Percentiles rank a stretch among this genome's conserved stretches.
These are phyloP conservation scores for Sarcocystis neurona DNA, from an alignment of 169 alveolate species.

Conservation along the genomic window DNA sequence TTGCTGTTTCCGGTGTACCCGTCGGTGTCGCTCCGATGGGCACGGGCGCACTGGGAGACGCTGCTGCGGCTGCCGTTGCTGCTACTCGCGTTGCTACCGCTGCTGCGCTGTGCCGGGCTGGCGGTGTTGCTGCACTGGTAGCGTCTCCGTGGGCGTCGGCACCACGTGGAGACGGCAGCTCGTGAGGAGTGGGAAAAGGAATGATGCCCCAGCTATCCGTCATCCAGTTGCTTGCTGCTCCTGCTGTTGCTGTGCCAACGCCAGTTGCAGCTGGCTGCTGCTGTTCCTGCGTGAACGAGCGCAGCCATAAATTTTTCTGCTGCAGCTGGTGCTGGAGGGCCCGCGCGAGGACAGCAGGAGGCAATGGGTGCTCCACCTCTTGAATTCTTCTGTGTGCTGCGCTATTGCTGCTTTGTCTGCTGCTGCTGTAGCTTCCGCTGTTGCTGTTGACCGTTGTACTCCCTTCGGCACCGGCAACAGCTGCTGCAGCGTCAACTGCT, in stretches of 20 bases:
- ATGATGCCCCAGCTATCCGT: slow-evolving; percentile 1
- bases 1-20: no score
- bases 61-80: no score
- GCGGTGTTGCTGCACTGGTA: no score
- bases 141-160: no score
- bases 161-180: no score
- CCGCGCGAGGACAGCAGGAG: slow-evolving; percentile 16
- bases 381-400: neutral
- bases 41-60: no score
- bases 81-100: no score
- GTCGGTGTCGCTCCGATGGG: no score
- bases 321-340: slow-evolving; percentile 35
- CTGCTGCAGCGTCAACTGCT: neutral
- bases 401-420: neutral
- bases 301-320: no score
- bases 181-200: neutral
- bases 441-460: slow-evolving; percentile 7
- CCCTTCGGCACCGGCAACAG: neutral
- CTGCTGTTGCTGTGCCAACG: neutral
- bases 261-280: neutral
- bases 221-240: neutral
- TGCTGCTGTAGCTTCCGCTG: neutral
- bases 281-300: neutral
- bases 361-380: neutral
- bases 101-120: no score